Evolutionary conservation across 352 stramenopile genomes (phyloP), one percentile per base, ranked within the genome.

Genomic region (Thalassiosira ordinaria): DNA sequence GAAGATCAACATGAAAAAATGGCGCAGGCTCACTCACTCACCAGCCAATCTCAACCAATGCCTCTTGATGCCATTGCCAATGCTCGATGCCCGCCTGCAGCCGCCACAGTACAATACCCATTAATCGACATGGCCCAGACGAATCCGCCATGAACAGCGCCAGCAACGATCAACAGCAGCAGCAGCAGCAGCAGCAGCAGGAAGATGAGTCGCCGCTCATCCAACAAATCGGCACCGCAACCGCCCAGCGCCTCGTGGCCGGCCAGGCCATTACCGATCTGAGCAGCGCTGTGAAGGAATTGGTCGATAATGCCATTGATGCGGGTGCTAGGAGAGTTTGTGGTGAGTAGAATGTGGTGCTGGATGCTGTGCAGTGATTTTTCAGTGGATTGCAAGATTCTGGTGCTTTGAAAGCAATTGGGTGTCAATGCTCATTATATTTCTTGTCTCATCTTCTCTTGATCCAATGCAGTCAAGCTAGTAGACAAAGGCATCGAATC

Each of bases 241-340:
- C 84, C 11, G 65, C 94, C 7, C 51, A 78, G 52, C 53, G 83
- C 0, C 92, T 96, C 22, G 88, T 91, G 31, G 89, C 90, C 9
- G 96, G 96, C 0, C 96, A 99, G 90, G 97, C 97, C 26, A 94
- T 99, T 27, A 94, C 97, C 27, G 95, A 98, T 86, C 90, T 99
- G 16, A 82, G 93, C 8, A 97, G 93, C n/a, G 95, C 96, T 14
- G 95, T 99, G 22, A 99, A 99, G 83, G 97, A 99, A 88, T 89
- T 99, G 26, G 91, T 99, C 3, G 97, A 99, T 82, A 99, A 99
- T 82, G 88, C 89, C 8, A 78, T 96, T 26, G 95, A 97, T 80
- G 92, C 94, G 2, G 87, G 90, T 29, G 93, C 92, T 7, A 94
- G 82, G 7, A 85, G 78, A 13, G 86, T 94, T 16, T 86, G 79